phyloP scores from a whole-genome alignment of 2,329 filamentous ascomycete genomes.

The Arthrobotrys sinensis region DNA sequence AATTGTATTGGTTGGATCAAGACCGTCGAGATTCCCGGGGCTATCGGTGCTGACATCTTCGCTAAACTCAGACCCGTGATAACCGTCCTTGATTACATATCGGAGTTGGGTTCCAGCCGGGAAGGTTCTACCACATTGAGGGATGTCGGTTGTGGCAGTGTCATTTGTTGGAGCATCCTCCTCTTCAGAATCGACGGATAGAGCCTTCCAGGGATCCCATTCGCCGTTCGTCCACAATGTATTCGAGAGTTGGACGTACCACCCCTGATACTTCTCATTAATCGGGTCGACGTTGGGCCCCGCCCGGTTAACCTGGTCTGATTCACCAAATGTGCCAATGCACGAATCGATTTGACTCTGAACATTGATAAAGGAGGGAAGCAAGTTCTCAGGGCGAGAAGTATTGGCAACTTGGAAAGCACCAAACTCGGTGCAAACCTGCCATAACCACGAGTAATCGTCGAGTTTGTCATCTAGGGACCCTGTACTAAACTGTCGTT shows the following conservation, averaged over 20 bases:
- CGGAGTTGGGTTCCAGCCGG: slow-evolving; percentile 52
- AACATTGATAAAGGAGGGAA: slow-evolving; percentile 65
- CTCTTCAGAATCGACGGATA: slow-evolving; percentile 66
- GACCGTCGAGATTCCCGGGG: slow-evolving; percentile 7
- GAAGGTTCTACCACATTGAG: slow-evolving; percentile 54
- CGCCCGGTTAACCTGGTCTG: slow-evolving; percentile 59
- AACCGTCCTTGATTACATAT: slow-evolving; percentile 60
- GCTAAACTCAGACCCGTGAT: slow-evolving; percentile 62
- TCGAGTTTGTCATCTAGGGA: slow-evolving; percentile 34
- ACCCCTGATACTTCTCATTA: slow-evolving; percentile 68
- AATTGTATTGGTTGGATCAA: slow-evolving; percentile 43
- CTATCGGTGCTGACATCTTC: slow-evolving; percentile 34
- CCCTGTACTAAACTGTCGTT: slow-evolving; percentile 14
- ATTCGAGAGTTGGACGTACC: slow-evolving; percentile 68
- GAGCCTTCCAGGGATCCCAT: slow-evolving; percentile 68
- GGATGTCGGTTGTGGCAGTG: slow-evolving; percentile 60
- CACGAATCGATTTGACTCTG: slow-evolving; percentile 67
- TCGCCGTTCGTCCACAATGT: slow-evolving; percentile 68
- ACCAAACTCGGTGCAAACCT: slow-evolving; percentile 67
- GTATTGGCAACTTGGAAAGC: slow-evolving; percentile 61
- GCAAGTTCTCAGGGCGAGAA: slow-evolving; percentile 57
- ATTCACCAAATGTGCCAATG: slow-evolving; percentile 67
- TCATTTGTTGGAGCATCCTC: slow-evolving; percentile 65
- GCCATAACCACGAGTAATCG: slow-evolving; percentile 62
- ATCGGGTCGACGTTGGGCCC: slow-evolving; percentile 67